phyloP scores from a whole-genome alignment of 2,329 filamentous ascomycete species.

The Blumeria graminis region DNA sequence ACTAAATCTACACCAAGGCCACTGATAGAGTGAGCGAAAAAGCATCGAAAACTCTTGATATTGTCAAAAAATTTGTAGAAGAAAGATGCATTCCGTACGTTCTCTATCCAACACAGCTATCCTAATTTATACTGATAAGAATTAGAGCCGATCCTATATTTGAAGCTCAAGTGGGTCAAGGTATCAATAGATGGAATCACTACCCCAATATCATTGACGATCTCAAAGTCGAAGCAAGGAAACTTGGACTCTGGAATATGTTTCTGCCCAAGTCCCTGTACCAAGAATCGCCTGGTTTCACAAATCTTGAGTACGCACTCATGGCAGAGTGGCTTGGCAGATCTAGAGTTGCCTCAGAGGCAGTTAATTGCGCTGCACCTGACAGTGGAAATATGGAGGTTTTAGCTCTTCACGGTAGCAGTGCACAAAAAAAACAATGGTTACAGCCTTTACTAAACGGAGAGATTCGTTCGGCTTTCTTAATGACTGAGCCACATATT shows the following conservation, averaged over 20 bases:
- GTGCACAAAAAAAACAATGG: constrained; percentile 66
- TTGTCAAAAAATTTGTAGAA: constrained; percentile 88
- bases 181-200: constrained; percentile 51
- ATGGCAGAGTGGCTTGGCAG: constrained; percentile 94
- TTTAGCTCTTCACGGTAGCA: constrained; percentile 71
- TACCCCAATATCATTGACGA: constrained; percentile 71
- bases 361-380: constrained; percentile 72
- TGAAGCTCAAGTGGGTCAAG: constrained; percentile 52
- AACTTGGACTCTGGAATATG: constrained; percentile 91
- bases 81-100: constrained; percentile 70
- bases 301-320: constrained; percentile 86
- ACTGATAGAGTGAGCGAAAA: constrained; percentile 45
- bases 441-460: constrained; percentile 59
- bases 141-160: constrained; percentile 53
- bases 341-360: constrained; percentile 60
- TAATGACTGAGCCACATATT: constrained; percentile 83
- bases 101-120: background rate
- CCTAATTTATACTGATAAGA: constrained; percentile 6
- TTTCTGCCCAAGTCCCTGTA: constrained; percentile 91
- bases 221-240: constrained; percentile 60
- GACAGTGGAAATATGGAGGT: constrained; percentile 96
- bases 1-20: constrained; percentile 7
- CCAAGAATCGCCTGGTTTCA: constrained; percentile 81
- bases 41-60: constrained; percentile 62
- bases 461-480: constrained; percentile 67